Base-by-base conservation (phyloP, 106 monocot species). In the Gastrodia elata region DNA sequence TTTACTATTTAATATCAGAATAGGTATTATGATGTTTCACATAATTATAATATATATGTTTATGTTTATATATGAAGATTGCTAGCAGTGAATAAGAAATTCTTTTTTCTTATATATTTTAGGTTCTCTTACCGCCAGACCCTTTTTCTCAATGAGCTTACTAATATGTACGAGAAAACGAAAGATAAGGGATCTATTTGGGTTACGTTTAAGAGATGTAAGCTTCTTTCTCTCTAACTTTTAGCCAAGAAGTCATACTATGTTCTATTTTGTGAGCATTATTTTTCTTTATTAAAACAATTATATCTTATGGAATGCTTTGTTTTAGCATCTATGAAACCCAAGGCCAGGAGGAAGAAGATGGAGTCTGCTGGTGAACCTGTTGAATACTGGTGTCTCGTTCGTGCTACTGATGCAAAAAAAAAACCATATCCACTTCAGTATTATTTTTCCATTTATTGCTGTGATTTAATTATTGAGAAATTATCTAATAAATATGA, bases 361-460 rank as follows among this genome's bases (percentile, higher is more conserved):
- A 77, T 93, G 84, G 65, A 72, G 65, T 71, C 77, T 42, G 69
- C 71, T 37, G 88, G 84, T 48, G 84, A 97, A 78, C 38, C 38
- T 2, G 77, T 97, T 38, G 92, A 97, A 49, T 83, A 85, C 36
- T 79, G 83, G 36, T 97, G 92, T 73, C 93, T 97, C 70, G 86
- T 97, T 71, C 92, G 90, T 80, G 97, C 97, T 18, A 93, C 92
- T 68, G 86, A 97, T 87, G 87, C 86, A 32, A 97, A 93, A 75
- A n/a, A n/a, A 93, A 85, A 73, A 97, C 70, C 10, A 97, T 97
- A 74, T 88, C 90, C 33, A 93, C 97, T 43, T 76, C 84, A 73
- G 94, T 95, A 89, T 46, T 38, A 11, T 39, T 25, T n/a, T 69
- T 24, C 69, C 39, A 33, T 52, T 52, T 52, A 52, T 52, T 52